Base-by-base conservation (phyloP, 1,284 basidiomycete species). In the Sporisorium exsertum region DNA sequence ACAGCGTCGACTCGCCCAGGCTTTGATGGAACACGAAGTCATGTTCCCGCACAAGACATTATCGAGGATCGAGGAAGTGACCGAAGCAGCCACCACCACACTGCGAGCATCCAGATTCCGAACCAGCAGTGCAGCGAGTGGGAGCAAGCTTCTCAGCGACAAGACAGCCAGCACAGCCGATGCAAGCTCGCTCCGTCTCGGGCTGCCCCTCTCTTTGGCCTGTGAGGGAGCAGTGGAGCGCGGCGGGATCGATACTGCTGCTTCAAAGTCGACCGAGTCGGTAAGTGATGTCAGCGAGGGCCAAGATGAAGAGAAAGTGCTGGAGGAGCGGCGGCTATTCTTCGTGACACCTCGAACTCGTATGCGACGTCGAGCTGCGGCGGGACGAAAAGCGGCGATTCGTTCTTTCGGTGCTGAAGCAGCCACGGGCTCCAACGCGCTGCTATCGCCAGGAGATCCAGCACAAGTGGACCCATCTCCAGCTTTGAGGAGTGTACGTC, bases 11-110 rank as follows among this genome's bases (percentile, higher is more conserved):
- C 26, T 49, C 1, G 24, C 32, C 5, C 24, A 57, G 37, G 40
- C 65, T 24, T 51, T 71, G 15, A 32, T 54, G 4, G 62, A 71
- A 37, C 58, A 71, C 51, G 68, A 71, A 32, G 22, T 42, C n/a
- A 35, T 71, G 55, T 71, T 71, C 33, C 68, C 68, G 32, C 68
- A 71, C 49, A 64, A 64, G 40, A 71, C 68, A 5, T 40, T 71
- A 15, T 65, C 62, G 26, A 56, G 56, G 49, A 71, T 71, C 51
- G 62, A 61, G 9, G 68, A 71, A 37, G 62, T 65, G 37, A 71
- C 68, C 12, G 68, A 71, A 37, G 10, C 43, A 16, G 35, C 55
- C 9, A 65, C 55, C 9, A 65, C 54, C 18, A 29, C 20, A 22
- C 27, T 51, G 53, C 53, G 64, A 26, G n/a, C 52, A 0, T 57